phyloP scores from a whole-genome alignment of 768 basidiomycete species.

The Daedaleopsis sinensis region DNA sequence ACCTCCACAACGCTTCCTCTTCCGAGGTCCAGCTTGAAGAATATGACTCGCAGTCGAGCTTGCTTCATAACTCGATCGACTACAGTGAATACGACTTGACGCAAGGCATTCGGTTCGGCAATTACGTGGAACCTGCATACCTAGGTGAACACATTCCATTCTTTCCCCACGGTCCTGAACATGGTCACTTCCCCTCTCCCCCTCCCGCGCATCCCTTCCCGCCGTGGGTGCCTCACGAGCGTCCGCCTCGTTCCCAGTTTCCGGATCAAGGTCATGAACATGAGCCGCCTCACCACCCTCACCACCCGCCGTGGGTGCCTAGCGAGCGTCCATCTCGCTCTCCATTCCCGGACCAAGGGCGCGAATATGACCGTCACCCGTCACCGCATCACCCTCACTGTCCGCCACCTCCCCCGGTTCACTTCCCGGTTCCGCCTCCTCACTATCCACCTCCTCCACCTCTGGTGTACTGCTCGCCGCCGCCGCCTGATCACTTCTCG shows the following conservation, averaged over 20 bases:
- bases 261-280: not conserved
- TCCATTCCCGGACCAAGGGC: not conserved
- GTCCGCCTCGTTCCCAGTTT: not conserved
- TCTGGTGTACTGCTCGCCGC: too few relatives aligned
- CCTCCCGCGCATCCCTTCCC: not conserved
- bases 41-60: not conserved
- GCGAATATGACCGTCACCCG: too few relatives aligned
- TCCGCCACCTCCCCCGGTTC: not conserved
- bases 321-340: too few relatives aligned
- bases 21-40: not conserved
- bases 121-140: too few relatives aligned
- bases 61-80: not conserved
- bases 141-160: not conserved
- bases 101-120: too few relatives aligned
- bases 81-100: not conserved
- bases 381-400: not conserved
- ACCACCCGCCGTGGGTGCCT: too few relatives aligned
- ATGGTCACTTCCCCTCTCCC: not conserved
- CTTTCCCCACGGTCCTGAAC: too few relatives aligned
- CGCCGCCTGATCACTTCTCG: too few relatives aligned
- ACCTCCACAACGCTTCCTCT: conserved; percentile 36
- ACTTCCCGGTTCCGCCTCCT: too few relatives aligned
- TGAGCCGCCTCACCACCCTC: too few relatives aligned
- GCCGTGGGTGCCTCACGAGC: too few relatives aligned
- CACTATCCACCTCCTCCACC: not conserved